A percentile compares a stretch with the other conserved stretches of the same genome.
These are phyloP conservation scores for Exutisphaerella laricina DNA, from an alignment of 2,329 filamentous ascomycete genomes.

Conservation along the genomic window DNA sequence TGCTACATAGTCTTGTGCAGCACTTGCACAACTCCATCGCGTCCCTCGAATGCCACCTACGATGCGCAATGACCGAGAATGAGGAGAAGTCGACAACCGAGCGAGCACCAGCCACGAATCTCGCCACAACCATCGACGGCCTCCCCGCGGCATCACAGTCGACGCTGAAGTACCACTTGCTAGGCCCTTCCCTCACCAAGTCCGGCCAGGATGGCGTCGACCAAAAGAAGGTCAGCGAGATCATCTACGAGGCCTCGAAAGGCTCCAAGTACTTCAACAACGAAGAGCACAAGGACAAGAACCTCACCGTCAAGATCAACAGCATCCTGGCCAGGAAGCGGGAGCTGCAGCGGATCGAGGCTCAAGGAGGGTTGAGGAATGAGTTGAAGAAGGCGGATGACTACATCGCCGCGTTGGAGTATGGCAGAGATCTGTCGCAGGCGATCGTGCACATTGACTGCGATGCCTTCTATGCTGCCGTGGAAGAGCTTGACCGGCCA, in stretches of 20 bases:
- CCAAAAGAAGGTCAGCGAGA: constrained; percentile 86
- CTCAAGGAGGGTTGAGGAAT: constrained; percentile 49
- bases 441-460: constrained; percentile 89
- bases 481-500: constrained; percentile 69
- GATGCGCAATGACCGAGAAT: too few species aligned
- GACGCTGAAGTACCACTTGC: constrained; percentile 80
- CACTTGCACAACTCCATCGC: too few species aligned
- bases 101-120: too few species aligned
- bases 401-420: constrained; percentile 72
- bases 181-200: constrained; percentile 89
- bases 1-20: too few species aligned
- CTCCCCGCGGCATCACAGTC: constrained; percentile 34
- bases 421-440: constrained; percentile 74
- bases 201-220: constrained; percentile 92
- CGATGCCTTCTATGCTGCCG: constrained; percentile 95
- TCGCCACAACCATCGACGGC: not conserved
- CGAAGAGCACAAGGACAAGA: constrained; percentile 75
- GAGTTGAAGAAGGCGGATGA: constrained; percentile 75
- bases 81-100: too few species aligned
- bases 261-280: constrained; percentile 95
- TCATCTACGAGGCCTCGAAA: constrained; percentile 95
- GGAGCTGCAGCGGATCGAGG: constrained; percentile 67
- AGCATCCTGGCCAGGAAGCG: constrained; percentile 69
- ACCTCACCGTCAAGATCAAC: constrained; percentile 79
- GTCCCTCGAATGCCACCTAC: too few species aligned